Conservation (phyloP, 208 protist species). For the Leishmania turanica region DNA sequence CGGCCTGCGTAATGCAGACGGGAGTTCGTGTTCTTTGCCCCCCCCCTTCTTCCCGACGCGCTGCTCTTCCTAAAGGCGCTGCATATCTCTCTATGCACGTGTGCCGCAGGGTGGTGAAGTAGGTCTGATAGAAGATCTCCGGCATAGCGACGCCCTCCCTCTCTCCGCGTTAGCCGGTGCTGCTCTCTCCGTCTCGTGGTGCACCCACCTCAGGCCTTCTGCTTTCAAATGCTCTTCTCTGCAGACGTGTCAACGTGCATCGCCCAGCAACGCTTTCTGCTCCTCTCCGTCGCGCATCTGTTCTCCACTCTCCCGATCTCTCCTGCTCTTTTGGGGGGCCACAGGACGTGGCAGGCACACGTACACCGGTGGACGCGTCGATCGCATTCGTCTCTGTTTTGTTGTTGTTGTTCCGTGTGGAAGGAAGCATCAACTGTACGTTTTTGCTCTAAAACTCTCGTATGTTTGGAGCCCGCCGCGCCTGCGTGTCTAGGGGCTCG, state of each 20-base stretch:
- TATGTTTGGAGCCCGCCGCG: neutral
- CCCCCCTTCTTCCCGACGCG: neutral
- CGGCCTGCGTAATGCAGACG: neutral
- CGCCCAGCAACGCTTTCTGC: neutral
- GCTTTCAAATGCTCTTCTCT: neutral
- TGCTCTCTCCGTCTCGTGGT: neutral
- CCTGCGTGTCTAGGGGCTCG: neutral
- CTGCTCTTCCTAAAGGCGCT: conserved; percentile 7
- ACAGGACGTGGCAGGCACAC: neutral
- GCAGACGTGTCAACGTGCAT: neutral
- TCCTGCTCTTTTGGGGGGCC: neutral
- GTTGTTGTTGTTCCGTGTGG: neutral
- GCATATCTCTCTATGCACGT: conserved; percentile 2
- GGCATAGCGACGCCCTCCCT: neutral
- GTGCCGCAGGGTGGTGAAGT: neutral
- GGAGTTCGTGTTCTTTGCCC: neutral
- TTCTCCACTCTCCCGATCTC: neutral
- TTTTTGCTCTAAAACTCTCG: neutral
- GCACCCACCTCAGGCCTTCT: neutral
- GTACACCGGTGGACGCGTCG: neutral
- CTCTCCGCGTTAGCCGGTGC: neutral
- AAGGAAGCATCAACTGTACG: too few relatives aligned
- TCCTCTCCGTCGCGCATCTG: neutral
- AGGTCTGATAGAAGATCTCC: neutral
- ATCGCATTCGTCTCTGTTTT: neutral